These are phyloP conservation scores for Thecaphora frezii DNA, from an alignment of 1,284 basidiomycete species.

Conservation along the genomic window DNA sequence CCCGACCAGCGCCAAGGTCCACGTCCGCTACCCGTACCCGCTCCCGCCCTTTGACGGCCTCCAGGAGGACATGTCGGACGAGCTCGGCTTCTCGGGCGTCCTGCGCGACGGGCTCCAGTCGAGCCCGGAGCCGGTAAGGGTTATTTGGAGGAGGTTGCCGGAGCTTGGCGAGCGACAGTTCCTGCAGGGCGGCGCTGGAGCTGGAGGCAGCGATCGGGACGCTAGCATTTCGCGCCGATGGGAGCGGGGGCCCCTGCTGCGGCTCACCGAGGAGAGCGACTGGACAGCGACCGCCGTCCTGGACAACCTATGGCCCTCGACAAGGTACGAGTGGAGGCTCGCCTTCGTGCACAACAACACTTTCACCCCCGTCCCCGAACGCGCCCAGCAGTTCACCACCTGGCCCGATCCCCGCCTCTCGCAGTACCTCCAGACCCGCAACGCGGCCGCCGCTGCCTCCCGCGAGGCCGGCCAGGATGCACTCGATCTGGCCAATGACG, in stretches of 20 bases:
- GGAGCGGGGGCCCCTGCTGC: slow-evolving; percentile 53
- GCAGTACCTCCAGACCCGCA: slow-evolving; percentile 34
- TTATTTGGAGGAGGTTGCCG: slow-evolving; percentile 24
- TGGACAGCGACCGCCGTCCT: slow-evolving; percentile 70
- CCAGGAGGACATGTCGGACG: slow-evolving; percentile 29
- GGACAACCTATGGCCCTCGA: slow-evolving; percentile 70
- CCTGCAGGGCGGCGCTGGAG: slow-evolving; percentile 10
- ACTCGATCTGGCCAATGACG: slow-evolving; percentile 6
- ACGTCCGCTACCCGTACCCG: slow-evolving; percentile 54
- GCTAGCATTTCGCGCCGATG: slow-evolving; percentile 44
- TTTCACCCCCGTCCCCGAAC: slow-evolving; percentile 18
- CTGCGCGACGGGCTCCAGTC: slow-evolving; percentile 24
- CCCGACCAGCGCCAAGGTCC: slow-evolving; percentile 46
- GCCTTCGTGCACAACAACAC: slow-evolving; percentile 41
- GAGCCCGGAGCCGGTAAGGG: slow-evolving; percentile 39
- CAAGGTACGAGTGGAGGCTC: slow-evolving; percentile 71
- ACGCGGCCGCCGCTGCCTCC: slow-evolving; percentile 3
- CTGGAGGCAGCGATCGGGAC: slow-evolving; percentile 14
- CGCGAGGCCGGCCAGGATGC: slow-evolving; percentile 4
- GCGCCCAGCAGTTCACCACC: slow-evolving; percentile 62
- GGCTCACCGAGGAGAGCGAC: slow-evolving; percentile 63
- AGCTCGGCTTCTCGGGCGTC: slow-evolving; percentile 9
- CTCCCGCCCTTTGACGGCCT: slow-evolving; percentile 42
- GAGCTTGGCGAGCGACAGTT: slow-evolving; percentile 29
- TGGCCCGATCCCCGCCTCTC: slow-evolving; percentile 62